These are phyloP conservation scores for Jimgerdemannia lactiflua DNA, from an alignment of 192 early-diverging fungal species.

Conservation along the genomic window DNA sequence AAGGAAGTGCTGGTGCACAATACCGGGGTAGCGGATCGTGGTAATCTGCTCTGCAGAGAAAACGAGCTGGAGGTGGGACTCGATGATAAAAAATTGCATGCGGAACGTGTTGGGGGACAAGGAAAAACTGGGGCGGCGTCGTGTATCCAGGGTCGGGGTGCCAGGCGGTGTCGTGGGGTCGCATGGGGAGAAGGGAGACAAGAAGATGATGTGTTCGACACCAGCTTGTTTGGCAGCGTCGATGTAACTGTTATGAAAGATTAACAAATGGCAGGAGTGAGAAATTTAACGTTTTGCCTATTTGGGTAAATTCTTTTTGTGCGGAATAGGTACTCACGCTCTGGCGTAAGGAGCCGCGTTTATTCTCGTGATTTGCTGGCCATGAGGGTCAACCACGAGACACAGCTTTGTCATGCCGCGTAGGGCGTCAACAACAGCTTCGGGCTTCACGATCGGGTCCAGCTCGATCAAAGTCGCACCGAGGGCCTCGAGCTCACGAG, in stretches of 20 bases:
- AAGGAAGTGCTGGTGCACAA: slow-evolving; percentile 34
- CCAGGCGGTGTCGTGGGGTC: slow-evolving; percentile 20
- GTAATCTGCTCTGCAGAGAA: slow-evolving; percentile 26
- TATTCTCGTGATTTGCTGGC: slow-evolving; percentile 24
- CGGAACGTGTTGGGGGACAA: slow-evolving; percentile 11
- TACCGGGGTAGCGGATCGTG: slow-evolving; percentile 33
- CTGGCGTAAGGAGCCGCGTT: slow-evolving; percentile 24
- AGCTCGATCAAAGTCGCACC: slow-evolving; percentile 26
- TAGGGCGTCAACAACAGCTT: slow-evolving; percentile 17
- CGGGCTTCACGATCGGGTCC: slow-evolving; percentile 22
- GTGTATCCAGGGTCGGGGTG: slow-evolving; percentile 5
- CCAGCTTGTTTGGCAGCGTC: slow-evolving; percentile 33
- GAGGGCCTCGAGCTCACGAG: slow-evolving; percentile 12
- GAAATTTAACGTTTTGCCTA: no score
- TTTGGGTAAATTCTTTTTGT: no score
- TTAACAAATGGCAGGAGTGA: slow-evolving; percentile 3
- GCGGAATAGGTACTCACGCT: slow-evolving; percentile 15
- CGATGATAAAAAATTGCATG: slow-evolving; percentile 27
- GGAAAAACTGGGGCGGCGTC: not conserved
- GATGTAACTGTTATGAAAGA: slow-evolving; percentile 22
- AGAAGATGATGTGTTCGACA: slow-evolving; percentile 32
- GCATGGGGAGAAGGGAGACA: slow-evolving; percentile 28
- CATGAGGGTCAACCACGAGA: slow-evolving; percentile 34
- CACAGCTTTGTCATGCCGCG: slow-evolving; percentile 29
- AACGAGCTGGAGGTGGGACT: slow-evolving; percentile 18